Evolutionary conservation across 2,329 filamentous ascomycete species (phyloP).

Genomic region (Scedosporium dehoogii): DNA sequence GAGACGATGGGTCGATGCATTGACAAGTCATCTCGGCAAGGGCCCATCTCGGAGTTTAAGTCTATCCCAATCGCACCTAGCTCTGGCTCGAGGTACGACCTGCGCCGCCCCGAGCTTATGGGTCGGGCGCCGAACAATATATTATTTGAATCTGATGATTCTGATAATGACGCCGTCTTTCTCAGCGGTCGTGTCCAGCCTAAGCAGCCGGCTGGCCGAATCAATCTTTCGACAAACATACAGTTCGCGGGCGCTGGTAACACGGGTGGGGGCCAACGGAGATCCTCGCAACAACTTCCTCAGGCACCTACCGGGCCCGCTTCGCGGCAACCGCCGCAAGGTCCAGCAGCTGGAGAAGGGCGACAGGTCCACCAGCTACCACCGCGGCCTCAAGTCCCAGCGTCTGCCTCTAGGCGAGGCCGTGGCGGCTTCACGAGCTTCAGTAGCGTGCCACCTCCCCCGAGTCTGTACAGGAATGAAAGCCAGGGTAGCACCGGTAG

Average conservation of each 20-base stretch:
- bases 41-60: neutral
- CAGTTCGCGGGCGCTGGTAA: neutral
- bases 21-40: slow-evolving; percentile 1
- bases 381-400: neutral
- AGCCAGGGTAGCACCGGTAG: neutral
- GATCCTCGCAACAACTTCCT: neutral
- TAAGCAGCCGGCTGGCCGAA: slow-evolving; percentile 1
- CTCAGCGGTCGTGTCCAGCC: slow-evolving; percentile 1
- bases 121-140: neutral
- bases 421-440: neutral
- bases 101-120: slow-evolving; percentile 4
- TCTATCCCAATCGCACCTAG: neutral
- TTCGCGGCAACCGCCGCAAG: neutral
- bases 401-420: neutral
- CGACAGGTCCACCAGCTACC: slow-evolving; percentile 1
- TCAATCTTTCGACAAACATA: slow-evolving; percentile 4
- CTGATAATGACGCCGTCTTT: slow-evolving; percentile 1
- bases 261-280: neutral
- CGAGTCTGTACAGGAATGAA: neutral
- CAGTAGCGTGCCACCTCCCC: slow-evolving; percentile 1
- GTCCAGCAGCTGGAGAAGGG: neutral
- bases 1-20: slow-evolving; percentile 32
- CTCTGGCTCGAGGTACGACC: neutral
- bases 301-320: neutral
- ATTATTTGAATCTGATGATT: slow-evolving; percentile 4